phyloP scores from a whole-genome alignment of 345 rosid genomes.

The Excoecaria cochinchinensis region DNA sequence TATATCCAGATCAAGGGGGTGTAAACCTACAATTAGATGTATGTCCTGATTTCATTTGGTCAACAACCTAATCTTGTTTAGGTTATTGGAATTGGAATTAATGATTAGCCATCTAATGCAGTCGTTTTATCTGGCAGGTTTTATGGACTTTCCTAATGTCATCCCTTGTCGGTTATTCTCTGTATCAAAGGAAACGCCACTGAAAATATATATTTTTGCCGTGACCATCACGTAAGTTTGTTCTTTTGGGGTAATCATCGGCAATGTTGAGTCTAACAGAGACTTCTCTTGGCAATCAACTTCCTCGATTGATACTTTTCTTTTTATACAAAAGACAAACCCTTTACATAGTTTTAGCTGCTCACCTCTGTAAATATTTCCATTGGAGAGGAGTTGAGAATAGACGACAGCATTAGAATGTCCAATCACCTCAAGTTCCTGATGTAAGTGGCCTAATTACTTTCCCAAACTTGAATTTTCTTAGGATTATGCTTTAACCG shows the following conservation, averaged over 20 bases:
- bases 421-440: not conserved
- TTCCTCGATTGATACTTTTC: not conserved
- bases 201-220: too few relatives aligned
- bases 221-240: too few relatives aligned
- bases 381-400: not conserved
- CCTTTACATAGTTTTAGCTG: not conserved
- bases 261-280: constrained; percentile 4
- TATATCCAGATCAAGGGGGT: too few relatives aligned
- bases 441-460: not conserved
- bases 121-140: constrained; percentile 46
- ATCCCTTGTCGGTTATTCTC: constrained; percentile 90
- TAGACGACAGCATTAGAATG: not conserved
- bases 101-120: not conserved
- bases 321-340: not conserved
- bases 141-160: constrained; percentile 98
- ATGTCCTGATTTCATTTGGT: too few relatives aligned
- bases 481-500: not conserved
- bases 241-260: not conserved
- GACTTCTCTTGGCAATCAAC: constrained; percentile 1
- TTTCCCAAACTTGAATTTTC: not conserved
- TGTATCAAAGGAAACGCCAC: constrained; percentile 83
- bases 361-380: constrained; percentile 15
- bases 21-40: too few relatives aligned
- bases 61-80: too few relatives aligned
- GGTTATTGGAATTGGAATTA: too few relatives aligned